phyloP scores from a whole-genome alignment of 257 asterid species.

The Przewalskia tangutica region DNA sequence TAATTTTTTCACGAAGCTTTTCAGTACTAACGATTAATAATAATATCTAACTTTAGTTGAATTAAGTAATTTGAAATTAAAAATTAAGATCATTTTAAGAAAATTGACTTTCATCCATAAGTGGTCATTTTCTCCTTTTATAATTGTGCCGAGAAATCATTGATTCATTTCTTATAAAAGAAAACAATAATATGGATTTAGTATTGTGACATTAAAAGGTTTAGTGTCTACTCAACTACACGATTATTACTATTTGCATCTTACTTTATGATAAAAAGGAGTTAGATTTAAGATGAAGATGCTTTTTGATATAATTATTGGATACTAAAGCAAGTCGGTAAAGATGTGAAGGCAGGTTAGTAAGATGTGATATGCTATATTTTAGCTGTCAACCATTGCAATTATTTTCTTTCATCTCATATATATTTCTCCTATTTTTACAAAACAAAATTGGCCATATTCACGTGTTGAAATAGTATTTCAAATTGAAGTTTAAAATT shows the following conservation, averaged over 20 bases:
- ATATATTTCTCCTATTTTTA: not conserved
- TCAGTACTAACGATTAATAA: too few species aligned
- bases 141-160: not conserved
- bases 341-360: constrained; percentile 3
- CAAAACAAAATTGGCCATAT: not conserved
- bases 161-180: not conserved
- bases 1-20: too few species aligned
- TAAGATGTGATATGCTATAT: not conserved
- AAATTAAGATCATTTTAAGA: not conserved
- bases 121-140: not conserved
- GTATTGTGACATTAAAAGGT: not conserved
- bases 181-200: not conserved
- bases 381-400: not conserved
- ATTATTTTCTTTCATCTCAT: not conserved
- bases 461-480: not conserved
- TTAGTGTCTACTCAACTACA: not conserved
- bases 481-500: not conserved
- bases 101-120: not conserved
- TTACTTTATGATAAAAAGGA: not conserved
- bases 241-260: not conserved
- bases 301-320: not conserved
- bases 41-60: too few species aligned
- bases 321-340: not conserved
- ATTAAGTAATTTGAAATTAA: not conserved
- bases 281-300: not conserved